These are phyloP conservation scores for Cornus florida DNA, from an alignment of 148 eudicot genomes.

Conservation along the genomic window DNA sequence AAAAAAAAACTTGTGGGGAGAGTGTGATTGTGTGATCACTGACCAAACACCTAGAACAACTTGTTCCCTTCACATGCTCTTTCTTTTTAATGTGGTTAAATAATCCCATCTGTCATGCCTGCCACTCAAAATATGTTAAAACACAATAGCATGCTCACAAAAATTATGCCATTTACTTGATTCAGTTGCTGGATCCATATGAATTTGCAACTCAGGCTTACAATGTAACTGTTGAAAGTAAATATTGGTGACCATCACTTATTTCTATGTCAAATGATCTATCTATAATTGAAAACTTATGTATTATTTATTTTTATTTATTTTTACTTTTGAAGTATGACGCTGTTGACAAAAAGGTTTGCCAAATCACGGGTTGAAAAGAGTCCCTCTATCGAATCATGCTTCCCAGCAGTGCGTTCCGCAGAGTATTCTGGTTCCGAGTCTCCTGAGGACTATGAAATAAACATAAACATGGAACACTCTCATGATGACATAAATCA, in stretches of 20 bases:
- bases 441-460: conserved; percentile 15
- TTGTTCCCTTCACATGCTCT: too few relatives aligned
- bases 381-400: conserved; percentile 16
- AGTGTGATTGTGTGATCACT: too few relatives aligned
- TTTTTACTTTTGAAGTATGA: neutral
- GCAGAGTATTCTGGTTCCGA: conserved; percentile 1
- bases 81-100: too few relatives aligned
- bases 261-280: too few relatives aligned
- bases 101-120: too few relatives aligned
- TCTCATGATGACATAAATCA: neutral
- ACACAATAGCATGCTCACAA: too few relatives aligned
- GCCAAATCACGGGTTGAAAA: neutral
- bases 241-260: too few relatives aligned
- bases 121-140: neutral
- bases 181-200: neutral
- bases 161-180: neutral
- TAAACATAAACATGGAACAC: neutral
- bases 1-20: too few relatives aligned
- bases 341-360: neutral
- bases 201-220: too few relatives aligned
- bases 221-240: too few relatives aligned
- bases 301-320: neutral
- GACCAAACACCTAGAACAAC: too few relatives aligned
- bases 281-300: neutral
- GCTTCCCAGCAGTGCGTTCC: conserved; percentile 12